Conservation (phyloP, 2,329 filamentous ascomycete species). For the Penicillium hordei region DNA sequence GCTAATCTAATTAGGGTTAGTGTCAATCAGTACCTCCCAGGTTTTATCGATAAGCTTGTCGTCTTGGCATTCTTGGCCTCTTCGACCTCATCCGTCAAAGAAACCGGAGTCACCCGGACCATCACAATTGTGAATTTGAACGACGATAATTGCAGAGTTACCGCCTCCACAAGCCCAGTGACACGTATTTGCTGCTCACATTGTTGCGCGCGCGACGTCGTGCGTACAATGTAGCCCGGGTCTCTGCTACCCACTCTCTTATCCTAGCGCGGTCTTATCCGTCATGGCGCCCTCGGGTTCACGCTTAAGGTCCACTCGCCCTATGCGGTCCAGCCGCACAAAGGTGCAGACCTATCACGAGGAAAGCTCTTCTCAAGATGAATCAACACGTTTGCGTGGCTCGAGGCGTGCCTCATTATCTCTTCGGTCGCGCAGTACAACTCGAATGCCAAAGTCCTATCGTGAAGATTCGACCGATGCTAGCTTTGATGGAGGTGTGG, state of each 20-base stretch:
- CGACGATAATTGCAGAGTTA: background rate
- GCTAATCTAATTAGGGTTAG: background rate
- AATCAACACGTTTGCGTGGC: conserved; percentile 14
- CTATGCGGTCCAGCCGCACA: conserved; percentile 38
- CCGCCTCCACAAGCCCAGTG: background rate
- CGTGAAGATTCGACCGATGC: conserved; percentile 39
- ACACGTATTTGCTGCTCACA: background rate
- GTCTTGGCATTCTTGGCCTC: conserved; percentile 6
- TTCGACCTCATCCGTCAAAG: conserved; percentile 11
- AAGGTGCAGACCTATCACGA: conserved; percentile 41
- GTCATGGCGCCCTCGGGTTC: conserved; percentile 34
- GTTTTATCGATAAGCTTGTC: conserved; percentile 26
- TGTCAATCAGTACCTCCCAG: background rate
- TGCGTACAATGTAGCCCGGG: conserved; percentile 11
- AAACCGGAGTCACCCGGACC: background rate
- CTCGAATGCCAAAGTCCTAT: conserved; percentile 31
- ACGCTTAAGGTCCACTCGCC: conserved; percentile 29
- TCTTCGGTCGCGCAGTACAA: conserved; percentile 33
- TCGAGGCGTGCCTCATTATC: conserved; percentile 26
- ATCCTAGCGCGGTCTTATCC: conserved; percentile 13
- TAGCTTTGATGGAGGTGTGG: conserved; percentile 17
- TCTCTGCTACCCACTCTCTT: conserved; percentile 5
- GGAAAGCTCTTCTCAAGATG: conserved; percentile 36
- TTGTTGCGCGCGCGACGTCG: background rate
- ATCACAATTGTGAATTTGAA: background rate